phyloP scores from a whole-genome alignment of 768 basidiomycete genomes.

The Auricularia cornea region DNA sequence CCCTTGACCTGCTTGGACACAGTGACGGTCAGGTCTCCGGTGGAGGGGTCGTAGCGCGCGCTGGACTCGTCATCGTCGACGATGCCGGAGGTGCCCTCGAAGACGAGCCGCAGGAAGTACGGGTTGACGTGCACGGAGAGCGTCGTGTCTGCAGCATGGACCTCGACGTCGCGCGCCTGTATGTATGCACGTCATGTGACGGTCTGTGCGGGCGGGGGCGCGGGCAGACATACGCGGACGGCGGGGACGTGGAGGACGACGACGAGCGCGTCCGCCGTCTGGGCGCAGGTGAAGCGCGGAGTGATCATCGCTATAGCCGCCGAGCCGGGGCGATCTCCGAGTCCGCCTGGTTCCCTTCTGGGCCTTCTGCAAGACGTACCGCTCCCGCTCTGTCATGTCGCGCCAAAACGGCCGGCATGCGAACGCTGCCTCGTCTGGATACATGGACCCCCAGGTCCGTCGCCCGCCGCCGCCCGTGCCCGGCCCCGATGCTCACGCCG shows the following conservation, averaged over 20 bases:
- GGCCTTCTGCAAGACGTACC: not conserved
- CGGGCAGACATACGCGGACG: slow-evolving; percentile 35
- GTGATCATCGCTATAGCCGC: slow-evolving; percentile 51
- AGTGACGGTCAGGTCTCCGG: slow-evolving; percentile 70
- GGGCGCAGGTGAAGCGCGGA: slow-evolving; percentile 62
- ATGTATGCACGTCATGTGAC: slow-evolving; percentile 11
- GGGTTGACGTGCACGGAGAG: slow-evolving; percentile 71
- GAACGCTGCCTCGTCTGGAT: not conserved
- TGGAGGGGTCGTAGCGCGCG: slow-evolving; percentile 65
- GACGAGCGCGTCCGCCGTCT: slow-evolving; percentile 46
- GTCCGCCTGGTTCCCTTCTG: not conserved
- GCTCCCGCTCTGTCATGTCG: not conserved
- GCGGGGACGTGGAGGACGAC: slow-evolving; percentile 63
- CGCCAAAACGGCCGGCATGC: slow-evolving; percentile 1
- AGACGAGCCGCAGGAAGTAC: slow-evolving; percentile 75
- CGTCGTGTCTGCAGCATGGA: slow-evolving; percentile 56
- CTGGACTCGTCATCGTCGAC: slow-evolving; percentile 62
- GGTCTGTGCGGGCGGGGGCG: slow-evolving; percentile 5
- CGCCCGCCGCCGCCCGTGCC: not conserved
- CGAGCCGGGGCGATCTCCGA: not conserved
- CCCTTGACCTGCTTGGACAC: slow-evolving; percentile 61
- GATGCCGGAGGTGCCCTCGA: slow-evolving; percentile 42
- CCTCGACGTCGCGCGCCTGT: slow-evolving; percentile 77
- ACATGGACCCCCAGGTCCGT: slow-evolving; percentile 21
- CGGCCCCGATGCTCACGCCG: not conserved